Percentiles rank a stretch among this genome's conserved stretches.
These are phyloP conservation scores for Sclerotiophoma versabilis DNA, from an alignment of 2,329 filamentous ascomycete genomes.

Conservation along the genomic window DNA sequence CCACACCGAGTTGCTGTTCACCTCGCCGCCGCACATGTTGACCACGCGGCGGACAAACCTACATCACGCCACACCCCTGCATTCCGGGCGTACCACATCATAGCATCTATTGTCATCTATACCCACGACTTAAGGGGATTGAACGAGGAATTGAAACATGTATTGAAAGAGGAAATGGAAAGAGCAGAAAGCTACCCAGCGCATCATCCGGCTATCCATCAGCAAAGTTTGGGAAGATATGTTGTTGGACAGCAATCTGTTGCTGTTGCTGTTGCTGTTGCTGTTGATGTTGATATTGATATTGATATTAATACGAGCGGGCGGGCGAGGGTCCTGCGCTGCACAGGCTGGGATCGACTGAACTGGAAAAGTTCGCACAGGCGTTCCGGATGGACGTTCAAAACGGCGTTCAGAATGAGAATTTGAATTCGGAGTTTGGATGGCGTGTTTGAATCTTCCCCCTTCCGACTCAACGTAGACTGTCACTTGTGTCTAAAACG, in stretches of 20 bases:
- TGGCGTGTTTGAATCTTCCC: no score
- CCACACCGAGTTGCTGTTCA: background rate
- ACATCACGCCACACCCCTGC: background rate
- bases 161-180: background rate
- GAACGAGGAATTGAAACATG: background rate
- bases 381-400: background rate
- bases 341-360: background rate
- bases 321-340: no score
- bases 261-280: no score
- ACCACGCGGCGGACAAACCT: constrained; percentile 5
- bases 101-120: constrained; percentile 1
- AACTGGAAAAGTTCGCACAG: constrained; percentile 7
- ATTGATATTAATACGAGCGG: background rate
- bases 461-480: no score
- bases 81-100: constrained; percentile 7
- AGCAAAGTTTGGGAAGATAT: background rate
- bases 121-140: background rate
- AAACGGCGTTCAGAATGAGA: background rate
- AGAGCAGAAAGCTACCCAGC: no score
- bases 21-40: constrained; percentile 6
- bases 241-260: background rate
- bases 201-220: background rate
- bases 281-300: no score
- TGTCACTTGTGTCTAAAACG: no score
- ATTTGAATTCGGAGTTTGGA: background rate